Evolutionary conservation across 2,329 filamentous ascomycete genomes (phyloP).

Genomic region (Massarina eburnea): DNA sequence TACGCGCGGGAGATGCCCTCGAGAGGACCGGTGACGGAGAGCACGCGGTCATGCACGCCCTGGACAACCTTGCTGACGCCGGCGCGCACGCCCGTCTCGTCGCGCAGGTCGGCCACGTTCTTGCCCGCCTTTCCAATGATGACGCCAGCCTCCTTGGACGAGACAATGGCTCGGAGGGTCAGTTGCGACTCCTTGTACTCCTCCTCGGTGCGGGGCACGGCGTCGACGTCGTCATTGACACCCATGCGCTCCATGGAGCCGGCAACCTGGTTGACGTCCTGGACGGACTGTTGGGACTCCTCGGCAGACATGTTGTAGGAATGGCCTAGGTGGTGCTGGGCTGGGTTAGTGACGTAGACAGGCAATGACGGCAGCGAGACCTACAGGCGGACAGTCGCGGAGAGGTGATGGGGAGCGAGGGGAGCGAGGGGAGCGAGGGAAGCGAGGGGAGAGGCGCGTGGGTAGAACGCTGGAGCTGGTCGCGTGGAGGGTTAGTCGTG

Average conservation of each 20-base stretch:
- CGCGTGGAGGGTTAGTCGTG: constrained; percentile 24
- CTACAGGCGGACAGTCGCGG: constrained; percentile 15
- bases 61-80: constrained; percentile 99
- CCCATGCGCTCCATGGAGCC: constrained; percentile 47
- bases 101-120: constrained; percentile 94
- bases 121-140: constrained; percentile 99
- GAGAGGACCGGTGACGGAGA: constrained; percentile 90
- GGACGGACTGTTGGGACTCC: constrained; percentile 36
- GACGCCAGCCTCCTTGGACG: constrained; percentile 97
- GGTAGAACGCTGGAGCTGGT: constrained; percentile 11
- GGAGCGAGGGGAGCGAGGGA: constrained; percentile 5
- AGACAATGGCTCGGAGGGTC: constrained; percentile 95
- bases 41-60: constrained; percentile 93
- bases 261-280: constrained; percentile 41
- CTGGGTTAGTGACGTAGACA: constrained; percentile 31
- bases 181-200: constrained; percentile 92
- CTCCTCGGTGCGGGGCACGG: constrained; percentile 87
- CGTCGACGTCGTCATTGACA: constrained; percentile 66
- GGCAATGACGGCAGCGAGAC: constrained; percentile 18
- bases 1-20: constrained; percentile 91
- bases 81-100: constrained; percentile 96
- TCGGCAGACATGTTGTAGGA: constrained; percentile 47
- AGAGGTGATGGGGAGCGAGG: constrained; percentile 5
- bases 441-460: constrained; percentile 15
- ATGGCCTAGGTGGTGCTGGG: constrained; percentile 31